A percentile compares a stretch with the other conserved stretches of the same genome.
Conservation (phyloP, 495 filamentous ascomycete species). For the Mytilinidion resinicola region DNA sequence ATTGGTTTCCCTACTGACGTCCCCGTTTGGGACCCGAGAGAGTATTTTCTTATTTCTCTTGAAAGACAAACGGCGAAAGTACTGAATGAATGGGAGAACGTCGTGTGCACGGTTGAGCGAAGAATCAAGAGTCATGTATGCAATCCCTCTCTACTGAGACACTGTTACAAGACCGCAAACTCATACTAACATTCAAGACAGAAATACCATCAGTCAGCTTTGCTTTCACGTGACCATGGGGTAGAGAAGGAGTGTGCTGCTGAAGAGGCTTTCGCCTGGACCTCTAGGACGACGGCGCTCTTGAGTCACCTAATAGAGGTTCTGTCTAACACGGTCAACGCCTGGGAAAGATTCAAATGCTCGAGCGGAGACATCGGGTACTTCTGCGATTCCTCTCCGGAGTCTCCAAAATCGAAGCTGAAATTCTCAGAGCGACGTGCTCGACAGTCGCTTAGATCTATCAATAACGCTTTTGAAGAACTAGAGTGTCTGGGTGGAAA, state of each 20-base stretch:
- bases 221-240: background rate
- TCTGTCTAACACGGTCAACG: background rate
- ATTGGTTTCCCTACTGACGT: background rate
- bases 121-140: constrained; percentile 2
- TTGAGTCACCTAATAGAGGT: background rate
- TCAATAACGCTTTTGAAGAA: background rate
- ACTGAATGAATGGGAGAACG: constrained; percentile 1
- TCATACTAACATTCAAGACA: background rate
- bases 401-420: background rate
- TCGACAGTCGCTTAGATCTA: background rate
- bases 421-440: background rate
- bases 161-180: too few species aligned
- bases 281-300: background rate
- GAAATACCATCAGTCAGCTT: background rate
- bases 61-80: background rate
- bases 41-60: constrained; percentile 6
- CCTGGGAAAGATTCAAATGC: constrained; percentile 3
- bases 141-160: background rate
- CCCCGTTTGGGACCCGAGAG: constrained; percentile 9
- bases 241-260: background rate
- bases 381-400: background rate
- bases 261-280: background rate
- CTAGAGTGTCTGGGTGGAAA: background rate
- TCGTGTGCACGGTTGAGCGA: background rate
- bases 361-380: constrained; percentile 2